phyloP scores from a whole-genome alignment of 495 filamentous ascomycete genomes.

The Umbilicaria muhlenbergii region DNA sequence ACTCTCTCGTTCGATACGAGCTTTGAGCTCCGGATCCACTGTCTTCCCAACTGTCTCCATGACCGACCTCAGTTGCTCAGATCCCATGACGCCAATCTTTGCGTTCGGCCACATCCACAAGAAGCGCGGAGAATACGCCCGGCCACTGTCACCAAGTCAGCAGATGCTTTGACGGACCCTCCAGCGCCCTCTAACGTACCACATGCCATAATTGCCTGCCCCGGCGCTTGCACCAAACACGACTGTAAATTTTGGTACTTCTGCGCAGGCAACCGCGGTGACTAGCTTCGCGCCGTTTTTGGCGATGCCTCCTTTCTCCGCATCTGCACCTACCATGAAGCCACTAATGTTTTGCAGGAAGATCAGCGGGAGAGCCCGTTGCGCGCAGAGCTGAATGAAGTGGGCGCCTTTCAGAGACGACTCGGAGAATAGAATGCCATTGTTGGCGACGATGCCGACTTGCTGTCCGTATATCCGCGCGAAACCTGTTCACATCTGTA shows the following conservation, averaged over 20 bases:
- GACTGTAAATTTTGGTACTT: conserved; percentile 95
- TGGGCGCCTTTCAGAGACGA: conserved; percentile 88
- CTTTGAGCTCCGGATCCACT: conserved; percentile 64
- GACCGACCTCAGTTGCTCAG: conserved; percentile 78
- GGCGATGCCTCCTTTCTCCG: conserved; percentile 87
- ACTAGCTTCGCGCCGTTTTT: conserved; percentile 98
- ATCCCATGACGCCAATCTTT: conserved; percentile 88
- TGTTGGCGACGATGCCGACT: conserved; percentile 91
- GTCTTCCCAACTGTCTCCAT: conserved; percentile 88
- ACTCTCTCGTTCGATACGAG: conserved; percentile 79
- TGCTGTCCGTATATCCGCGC: conserved; percentile 78
- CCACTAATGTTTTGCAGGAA: conserved; percentile 96
- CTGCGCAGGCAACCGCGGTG: conserved; percentile 85
- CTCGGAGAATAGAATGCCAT: conserved; percentile 91
- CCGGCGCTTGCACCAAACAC: conserved; percentile 74
- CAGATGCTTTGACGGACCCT: neutral
- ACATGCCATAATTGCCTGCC: conserved; percentile 72
- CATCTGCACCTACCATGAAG: conserved; percentile 94
- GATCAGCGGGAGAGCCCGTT: conserved; percentile 75
- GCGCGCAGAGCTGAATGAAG: conserved; percentile 93
- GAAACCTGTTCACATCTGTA: conserved; percentile 40
- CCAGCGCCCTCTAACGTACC: conserved; percentile 19
- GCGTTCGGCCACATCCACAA: conserved; percentile 98
- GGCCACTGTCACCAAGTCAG: conserved; percentile 39
- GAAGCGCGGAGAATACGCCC: conserved; percentile 80